A percentile compares a stretch with the other conserved stretches of the same genome.
These are phyloP conservation scores for Pholiota conissans DNA, from an alignment of 768 basidiomycete species.

Conservation along the genomic window DNA sequence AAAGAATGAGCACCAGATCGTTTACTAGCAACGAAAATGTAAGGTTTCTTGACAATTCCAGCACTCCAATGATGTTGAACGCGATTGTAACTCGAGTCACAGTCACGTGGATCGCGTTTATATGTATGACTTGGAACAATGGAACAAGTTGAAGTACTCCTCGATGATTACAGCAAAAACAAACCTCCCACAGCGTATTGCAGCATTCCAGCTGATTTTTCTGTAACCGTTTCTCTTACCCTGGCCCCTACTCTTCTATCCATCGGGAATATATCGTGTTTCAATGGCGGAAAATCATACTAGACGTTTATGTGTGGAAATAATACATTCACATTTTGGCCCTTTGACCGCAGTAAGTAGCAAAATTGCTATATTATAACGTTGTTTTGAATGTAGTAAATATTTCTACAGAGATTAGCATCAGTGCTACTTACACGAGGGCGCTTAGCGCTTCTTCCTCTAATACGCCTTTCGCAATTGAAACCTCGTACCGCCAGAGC, in stretches of 20 bases:
- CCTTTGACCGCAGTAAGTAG: conserved; percentile 59
- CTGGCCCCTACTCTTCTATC: no score
- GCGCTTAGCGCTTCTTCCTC: conserved; percentile 68
- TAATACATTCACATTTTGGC: conserved; percentile 67
- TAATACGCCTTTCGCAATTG: conserved; percentile 68
- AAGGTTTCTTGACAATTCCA: no score
- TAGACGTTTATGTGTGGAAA: conserved; percentile 58
- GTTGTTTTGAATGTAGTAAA: neutral
- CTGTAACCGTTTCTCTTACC: no score
- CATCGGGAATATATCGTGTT: no score
- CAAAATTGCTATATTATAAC: neutral
- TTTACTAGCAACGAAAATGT: no score
- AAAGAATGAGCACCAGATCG: neutral
- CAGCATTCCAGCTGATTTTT: no score
- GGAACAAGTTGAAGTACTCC: neutral
- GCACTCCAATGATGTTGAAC: no score
- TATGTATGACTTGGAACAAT: neutral
- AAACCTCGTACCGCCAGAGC: conserved; percentile 70
- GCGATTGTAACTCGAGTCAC: conserved; percentile 10
- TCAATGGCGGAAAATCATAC: conserved; percentile 70
- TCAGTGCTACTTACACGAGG: conserved; percentile 77
- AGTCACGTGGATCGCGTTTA: conserved; percentile 20
- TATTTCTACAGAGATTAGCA: conserved; percentile 60
- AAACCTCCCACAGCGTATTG: no score
- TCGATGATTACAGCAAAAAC: no score